These are phyloP conservation scores for Pleurotus eryngii DNA, from an alignment of 768 basidiomycete genomes.

Conservation along the genomic window DNA sequence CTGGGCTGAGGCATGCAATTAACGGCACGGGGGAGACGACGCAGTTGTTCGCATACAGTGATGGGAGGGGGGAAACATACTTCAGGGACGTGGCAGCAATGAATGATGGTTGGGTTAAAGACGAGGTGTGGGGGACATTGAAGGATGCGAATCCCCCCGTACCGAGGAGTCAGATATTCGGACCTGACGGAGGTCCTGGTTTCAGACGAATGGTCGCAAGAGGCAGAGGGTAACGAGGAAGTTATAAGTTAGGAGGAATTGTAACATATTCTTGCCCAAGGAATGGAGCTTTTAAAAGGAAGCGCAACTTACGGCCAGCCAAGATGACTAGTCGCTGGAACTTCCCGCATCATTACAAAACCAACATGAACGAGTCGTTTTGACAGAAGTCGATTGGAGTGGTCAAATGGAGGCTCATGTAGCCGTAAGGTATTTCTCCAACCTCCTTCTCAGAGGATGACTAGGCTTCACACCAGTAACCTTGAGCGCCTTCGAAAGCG, in stretches of 20 bases:
- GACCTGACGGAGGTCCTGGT: constrained; percentile 26
- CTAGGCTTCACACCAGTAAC: constrained; percentile 56
- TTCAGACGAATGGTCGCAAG: constrained; percentile 18
- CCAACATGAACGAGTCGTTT: not conserved
- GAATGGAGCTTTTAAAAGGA: no score
- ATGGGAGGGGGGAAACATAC: constrained; percentile 26
- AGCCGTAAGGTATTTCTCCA: constrained; percentile 53
- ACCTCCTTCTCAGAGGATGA: constrained; percentile 64
- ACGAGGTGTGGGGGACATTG: constrained; percentile 28
- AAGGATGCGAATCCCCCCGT: constrained; percentile 25
- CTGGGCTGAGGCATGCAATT: constrained; percentile 28
- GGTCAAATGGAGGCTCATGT: constrained; percentile 1
- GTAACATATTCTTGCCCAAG: no score
- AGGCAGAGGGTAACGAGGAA: not conserved
- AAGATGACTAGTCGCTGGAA: not conserved
- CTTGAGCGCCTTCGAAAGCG: constrained; percentile 48
- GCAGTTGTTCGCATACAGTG: constrained; percentile 28
- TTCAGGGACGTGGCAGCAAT: constrained; percentile 28
- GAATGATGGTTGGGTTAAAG: constrained; percentile 29
- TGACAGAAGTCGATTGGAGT: no score
- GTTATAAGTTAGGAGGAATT: no score
- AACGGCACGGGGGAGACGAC: constrained; percentile 27
- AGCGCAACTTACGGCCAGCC: not conserved
- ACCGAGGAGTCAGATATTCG: constrained; percentile 24
- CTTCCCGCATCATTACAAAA: not conserved